Evolutionary conservation across 2,329 filamentous ascomycete species (phyloP).

Genomic region (Ophidiomyces ophidiicola): DNA sequence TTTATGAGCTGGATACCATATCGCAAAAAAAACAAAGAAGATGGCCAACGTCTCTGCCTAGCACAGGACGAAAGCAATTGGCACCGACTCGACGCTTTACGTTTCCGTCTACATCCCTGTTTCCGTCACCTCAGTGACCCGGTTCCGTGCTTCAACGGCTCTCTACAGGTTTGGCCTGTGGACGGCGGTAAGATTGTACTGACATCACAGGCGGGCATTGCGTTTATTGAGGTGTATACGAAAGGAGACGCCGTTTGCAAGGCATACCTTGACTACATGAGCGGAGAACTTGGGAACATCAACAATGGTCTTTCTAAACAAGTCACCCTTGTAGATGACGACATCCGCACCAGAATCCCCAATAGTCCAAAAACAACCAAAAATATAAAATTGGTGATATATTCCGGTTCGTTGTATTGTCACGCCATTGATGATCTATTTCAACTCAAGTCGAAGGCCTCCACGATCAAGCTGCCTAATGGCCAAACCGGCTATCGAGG

Average conservation of each 20-base stretch:
- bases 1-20: slow-evolving; percentile 74
- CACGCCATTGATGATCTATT: slow-evolving; percentile 67
- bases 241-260: slow-evolving; percentile 74
- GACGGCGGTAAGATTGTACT: slow-evolving; percentile 65
- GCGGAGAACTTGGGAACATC: slow-evolving; percentile 45
- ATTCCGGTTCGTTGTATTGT: slow-evolving; percentile 62
- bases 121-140: slow-evolving; percentile 73
- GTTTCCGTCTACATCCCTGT: slow-evolving; percentile 80
- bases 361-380: slow-evolving; percentile 59
- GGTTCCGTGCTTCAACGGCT: slow-evolving; percentile 52
- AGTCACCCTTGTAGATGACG: slow-evolving; percentile 60
- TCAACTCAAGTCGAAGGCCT: slow-evolving; percentile 57
- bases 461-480: slow-evolving; percentile 61
- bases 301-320: slow-evolving; percentile 51
- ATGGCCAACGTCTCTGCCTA: slow-evolving; percentile 59
- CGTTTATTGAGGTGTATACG: slow-evolving; percentile 69
- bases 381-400: slow-evolving; percentile 56
- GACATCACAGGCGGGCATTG: slow-evolving; percentile 68
- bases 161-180: slow-evolving; percentile 74
- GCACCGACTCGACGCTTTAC: slow-evolving; percentile 79
- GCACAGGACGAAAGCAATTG: slow-evolving; percentile 76
- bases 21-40: slow-evolving; percentile 73
- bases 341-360: slow-evolving; percentile 58
- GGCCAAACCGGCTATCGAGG: slow-evolving; percentile 64
- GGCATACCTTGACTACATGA: slow-evolving; percentile 67